Conservation (phyloP, 2,329 filamentous ascomycete species). For the Pseudopithomyces maydicus region DNA sequence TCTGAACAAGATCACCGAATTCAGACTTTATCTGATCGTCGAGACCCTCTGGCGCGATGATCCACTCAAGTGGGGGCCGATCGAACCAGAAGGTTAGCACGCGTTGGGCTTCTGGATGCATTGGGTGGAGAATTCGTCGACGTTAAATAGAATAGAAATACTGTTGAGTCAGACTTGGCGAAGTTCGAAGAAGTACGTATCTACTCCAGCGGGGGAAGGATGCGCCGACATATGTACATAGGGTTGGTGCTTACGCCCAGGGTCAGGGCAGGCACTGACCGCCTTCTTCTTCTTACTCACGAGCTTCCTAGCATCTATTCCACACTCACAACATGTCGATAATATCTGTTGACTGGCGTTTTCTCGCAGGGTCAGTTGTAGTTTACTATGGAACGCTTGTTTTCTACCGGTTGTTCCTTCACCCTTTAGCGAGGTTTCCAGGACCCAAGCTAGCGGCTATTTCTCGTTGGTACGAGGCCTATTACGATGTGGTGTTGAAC, state of each 20-base stretch:
- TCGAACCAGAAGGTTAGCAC: conserved; percentile 17
- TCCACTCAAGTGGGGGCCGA: conserved; percentile 18
- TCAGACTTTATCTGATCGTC: conserved; percentile 17
- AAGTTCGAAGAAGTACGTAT: neutral
- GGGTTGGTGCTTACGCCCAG: too few species aligned
- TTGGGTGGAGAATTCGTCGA: too few species aligned
- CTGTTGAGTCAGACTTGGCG: neutral
- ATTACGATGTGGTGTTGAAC: conserved; percentile 12
- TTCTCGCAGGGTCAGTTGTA: neutral
- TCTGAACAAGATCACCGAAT: conserved; percentile 16
- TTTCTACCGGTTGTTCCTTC: conserved; percentile 5
- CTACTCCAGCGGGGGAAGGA: too few species aligned
- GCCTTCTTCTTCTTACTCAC: neutral
- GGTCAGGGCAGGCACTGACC: neutral
- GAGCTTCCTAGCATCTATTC: neutral
- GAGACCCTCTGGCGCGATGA: conserved; percentile 15
- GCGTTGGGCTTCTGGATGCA: conserved; percentile 2
- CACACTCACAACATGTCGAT: neutral
- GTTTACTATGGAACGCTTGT: neutral
- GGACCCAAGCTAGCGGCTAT: conserved; percentile 10
- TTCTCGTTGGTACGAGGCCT: conserved; percentile 10
- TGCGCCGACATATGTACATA: too few species aligned
- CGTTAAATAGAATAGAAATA: too few species aligned
- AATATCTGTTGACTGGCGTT: neutral
- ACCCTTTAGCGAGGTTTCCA: conserved; percentile 5